These are phyloP conservation scores for Schizochytrium sp. DNA, from an alignment of 108 stramenopile species.

Conservation along the genomic window DNA sequence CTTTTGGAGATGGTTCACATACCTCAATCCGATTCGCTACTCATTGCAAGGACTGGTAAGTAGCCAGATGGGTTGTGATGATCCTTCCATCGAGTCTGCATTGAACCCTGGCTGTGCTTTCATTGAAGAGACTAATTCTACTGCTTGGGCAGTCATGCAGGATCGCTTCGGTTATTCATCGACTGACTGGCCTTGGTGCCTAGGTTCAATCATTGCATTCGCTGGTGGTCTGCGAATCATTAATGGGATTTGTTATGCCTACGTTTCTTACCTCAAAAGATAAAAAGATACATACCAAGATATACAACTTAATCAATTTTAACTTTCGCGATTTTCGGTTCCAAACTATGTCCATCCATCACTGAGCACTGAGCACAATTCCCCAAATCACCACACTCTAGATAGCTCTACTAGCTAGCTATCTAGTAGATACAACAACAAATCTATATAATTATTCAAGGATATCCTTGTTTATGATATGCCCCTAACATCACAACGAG, in stretches of 20 bases:
- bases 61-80: not conserved
- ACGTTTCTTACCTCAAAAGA: not conserved
- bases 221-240: not conserved
- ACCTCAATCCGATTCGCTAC: conserved; percentile 22
- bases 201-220: not conserved
- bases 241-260: not conserved
- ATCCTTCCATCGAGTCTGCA: not conserved
- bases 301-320: too few relatives aligned
- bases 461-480: too few relatives aligned
- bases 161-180: not conserved
- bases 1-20: not conserved
- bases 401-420: too few relatives aligned
- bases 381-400: too few relatives aligned
- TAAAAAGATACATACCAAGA: not conserved
- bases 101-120: not conserved
- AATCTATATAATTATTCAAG: too few relatives aligned
- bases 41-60: not conserved
- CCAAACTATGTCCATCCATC: too few relatives aligned
- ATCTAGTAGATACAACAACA: too few relatives aligned
- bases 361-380: too few relatives aligned
- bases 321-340: too few relatives aligned
- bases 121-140: not conserved
- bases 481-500: too few relatives aligned
- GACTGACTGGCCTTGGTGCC: not conserved
- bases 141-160: not conserved